Evolutionary conservation across 768 basidiomycete species (phyloP).

Genomic region (Antrodiella citrinella): DNA sequence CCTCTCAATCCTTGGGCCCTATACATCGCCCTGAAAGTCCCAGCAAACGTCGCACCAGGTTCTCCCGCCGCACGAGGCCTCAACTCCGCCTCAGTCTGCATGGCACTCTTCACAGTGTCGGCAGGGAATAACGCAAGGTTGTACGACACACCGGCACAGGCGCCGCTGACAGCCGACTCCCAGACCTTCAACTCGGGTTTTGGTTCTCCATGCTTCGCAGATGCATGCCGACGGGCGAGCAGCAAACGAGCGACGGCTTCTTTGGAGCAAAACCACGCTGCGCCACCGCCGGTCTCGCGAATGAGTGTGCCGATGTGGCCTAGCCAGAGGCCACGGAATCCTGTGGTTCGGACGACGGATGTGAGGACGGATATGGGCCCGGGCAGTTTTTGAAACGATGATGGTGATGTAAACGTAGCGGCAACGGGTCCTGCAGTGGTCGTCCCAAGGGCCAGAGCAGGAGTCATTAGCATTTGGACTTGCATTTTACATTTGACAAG

Average conservation of each 20-base stretch:
- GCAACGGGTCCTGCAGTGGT: conserved; percentile 13
- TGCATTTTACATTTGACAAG: conserved; percentile 98
- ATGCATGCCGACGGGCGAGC: conserved; percentile 36
- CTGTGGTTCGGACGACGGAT: conserved; percentile 54
- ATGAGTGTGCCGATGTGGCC: conserved; percentile 92
- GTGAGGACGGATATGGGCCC: conserved; percentile 68
- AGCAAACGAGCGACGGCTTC: conserved; percentile 65
- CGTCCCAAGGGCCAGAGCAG: conserved; percentile 11
- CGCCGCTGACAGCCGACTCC: conserved; percentile 85
- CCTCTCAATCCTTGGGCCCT: conserved; percentile 69
- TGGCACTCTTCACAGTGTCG: conserved; percentile 88
- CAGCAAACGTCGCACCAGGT: conserved; percentile 38
- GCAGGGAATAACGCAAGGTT: conserved; percentile 91
- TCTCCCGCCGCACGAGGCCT: conserved; percentile 36
- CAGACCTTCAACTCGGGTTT: conserved; percentile 37
- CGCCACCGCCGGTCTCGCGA: conserved; percentile 85
- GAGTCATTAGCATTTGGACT: conserved; percentile 70
- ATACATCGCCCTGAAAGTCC: conserved; percentile 67
- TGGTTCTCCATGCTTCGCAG: not conserved
- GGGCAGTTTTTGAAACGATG: conserved; percentile 34
- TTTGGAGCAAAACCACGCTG: conserved; percentile 88
- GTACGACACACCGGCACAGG: conserved; percentile 77
- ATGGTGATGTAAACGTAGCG: conserved; percentile 9
- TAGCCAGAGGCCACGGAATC: conserved; percentile 87
- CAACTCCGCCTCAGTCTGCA: conserved; percentile 91